A percentile compares a stretch with the other conserved stretches of the same genome.
Evolutionary conservation across 1,139 yeast species (phyloP).

Genomic region (Hyphopichia khmerensis): DNA sequence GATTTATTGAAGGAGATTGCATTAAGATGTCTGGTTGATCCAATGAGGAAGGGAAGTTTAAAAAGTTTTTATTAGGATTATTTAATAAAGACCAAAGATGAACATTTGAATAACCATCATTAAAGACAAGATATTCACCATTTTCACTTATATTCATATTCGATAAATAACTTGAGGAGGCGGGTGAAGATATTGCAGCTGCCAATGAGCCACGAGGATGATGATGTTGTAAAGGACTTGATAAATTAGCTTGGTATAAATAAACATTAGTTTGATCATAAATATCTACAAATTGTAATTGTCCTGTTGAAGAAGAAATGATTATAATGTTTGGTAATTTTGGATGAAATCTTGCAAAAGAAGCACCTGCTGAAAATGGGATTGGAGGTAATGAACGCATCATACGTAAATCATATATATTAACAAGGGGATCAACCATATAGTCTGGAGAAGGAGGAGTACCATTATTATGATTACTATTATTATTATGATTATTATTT

Average conservation of each 20-base stretch:
- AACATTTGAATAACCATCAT: conserved; percentile 62
- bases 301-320: conserved; percentile 76
- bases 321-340: conserved; percentile 77
- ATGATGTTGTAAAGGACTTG: conserved; percentile 21
- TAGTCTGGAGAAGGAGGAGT: conserved; percentile 17
- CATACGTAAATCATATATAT: conserved; percentile 75
- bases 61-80: conserved; percentile 36
- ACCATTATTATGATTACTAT: conserved; percentile 1
- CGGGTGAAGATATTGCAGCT: not conserved
- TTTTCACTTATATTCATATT: conserved; percentile 69
- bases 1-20: conserved; percentile 19
- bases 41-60: conserved; percentile 46
- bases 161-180: conserved; percentile 33
- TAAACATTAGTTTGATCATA: conserved; percentile 69
- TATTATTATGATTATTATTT: conserved; percentile 5
- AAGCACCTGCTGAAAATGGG: conserved; percentile 89
- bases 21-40: conserved; percentile 48
- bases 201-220: conserved; percentile 6
- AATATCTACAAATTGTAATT: conserved; percentile 80
- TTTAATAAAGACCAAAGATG: conserved; percentile 71
- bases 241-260: conserved; percentile 61
- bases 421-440: conserved; percentile 73
- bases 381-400: conserved; percentile 77
- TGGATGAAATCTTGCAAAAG: conserved; percentile 82
- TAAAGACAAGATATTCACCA: conserved; percentile 75